A percentile compares a stretch with the other conserved stretches of the same genome.
Conservation (phyloP, 2,329 filamentous ascomycete genomes). For the Dactylellina cionopaga region DNA sequence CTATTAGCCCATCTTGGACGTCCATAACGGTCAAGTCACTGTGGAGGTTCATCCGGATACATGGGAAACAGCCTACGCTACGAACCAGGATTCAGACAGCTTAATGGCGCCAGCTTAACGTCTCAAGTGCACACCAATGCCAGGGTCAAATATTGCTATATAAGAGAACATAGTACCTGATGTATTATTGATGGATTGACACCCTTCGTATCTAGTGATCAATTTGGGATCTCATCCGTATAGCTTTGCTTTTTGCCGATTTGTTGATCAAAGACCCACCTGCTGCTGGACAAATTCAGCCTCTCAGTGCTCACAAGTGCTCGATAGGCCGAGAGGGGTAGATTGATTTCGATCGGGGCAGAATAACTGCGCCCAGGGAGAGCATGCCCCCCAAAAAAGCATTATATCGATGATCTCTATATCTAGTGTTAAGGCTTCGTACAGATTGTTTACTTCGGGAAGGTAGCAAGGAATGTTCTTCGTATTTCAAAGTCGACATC, state of each 20-base stretch:
- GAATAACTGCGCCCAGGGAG: too few species aligned
- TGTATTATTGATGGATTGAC: neutral
- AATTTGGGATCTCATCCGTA: neutral
- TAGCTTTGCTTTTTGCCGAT: slow-evolving; percentile 2
- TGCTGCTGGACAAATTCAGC: slow-evolving; percentile 2
- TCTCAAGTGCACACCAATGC: too few species aligned
- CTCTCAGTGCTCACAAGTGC: too few species aligned
- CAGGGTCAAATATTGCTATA: too few species aligned
- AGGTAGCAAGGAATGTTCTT: neutral
- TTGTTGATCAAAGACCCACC: slow-evolving; percentile 8
- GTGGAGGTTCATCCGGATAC: too few species aligned
- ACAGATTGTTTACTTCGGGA: neutral
- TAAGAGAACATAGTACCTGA: neutral
- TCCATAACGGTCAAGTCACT: neutral
- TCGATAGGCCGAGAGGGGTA: too few species aligned
- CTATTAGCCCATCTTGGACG: neutral
- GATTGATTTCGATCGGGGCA: too few species aligned
- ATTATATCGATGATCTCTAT: too few species aligned
- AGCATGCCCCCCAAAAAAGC: too few species aligned
- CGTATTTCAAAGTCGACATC: slow-evolving; percentile 8
- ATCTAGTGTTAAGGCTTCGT: neutral
- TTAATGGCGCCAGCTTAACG: too few species aligned
- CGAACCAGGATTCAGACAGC: too few species aligned
- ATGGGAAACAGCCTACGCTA: too few species aligned
- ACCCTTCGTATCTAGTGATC: slow-evolving; percentile 6